These are phyloP conservation scores for Ophiosphaerella herpotricha DNA, from an alignment of 2,329 filamentous ascomycete genomes.

Conservation along the genomic window DNA sequence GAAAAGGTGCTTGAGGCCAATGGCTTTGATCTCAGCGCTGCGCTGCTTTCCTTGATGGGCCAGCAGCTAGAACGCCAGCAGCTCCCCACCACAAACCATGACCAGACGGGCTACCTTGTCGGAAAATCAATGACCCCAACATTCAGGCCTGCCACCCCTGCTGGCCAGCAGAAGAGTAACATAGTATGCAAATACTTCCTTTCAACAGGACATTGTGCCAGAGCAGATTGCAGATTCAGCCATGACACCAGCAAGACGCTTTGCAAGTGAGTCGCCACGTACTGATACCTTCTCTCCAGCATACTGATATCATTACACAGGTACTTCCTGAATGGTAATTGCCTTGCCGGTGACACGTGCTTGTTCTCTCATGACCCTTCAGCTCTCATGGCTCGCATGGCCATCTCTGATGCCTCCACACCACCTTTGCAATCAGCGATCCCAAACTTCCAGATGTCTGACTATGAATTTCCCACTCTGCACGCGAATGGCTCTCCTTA, in stretches of 20 bases:
- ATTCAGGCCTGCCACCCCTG: slow-evolving; percentile 74
- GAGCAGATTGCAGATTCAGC: slow-evolving; percentile 95
- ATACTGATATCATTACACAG: slow-evolving; percentile 52
- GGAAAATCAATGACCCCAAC: slow-evolving; percentile 85
- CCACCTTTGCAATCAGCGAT: slow-evolving; percentile 67
- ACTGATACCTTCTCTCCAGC: slow-evolving; percentile 5
- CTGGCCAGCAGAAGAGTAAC: slow-evolving; percentile 76
- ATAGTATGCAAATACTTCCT: slow-evolving; percentile 98
- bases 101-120: slow-evolving; percentile 73
- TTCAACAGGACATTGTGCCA: slow-evolving; percentile 90
- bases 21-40: slow-evolving; percentile 90
- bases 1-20: slow-evolving; percentile 87
- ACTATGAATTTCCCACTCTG: slow-evolving; percentile 84
- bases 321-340: slow-evolving; percentile 96
- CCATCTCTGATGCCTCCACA: slow-evolving; percentile 69
- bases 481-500: slow-evolving; percentile 53
- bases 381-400: slow-evolving; percentile 80
- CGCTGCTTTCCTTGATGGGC: slow-evolving; percentile 87
- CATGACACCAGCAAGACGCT: slow-evolving; percentile 95
- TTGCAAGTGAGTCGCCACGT: slow-evolving; percentile 79
- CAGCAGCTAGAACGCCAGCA: slow-evolving; percentile 60
- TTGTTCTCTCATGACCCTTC: slow-evolving; percentile 97
- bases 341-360: slow-evolving; percentile 89
- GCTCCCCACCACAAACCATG: slow-evolving; percentile 52
- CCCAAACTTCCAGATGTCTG: slow-evolving; percentile 76